phyloP scores from a whole-genome alignment of 1,139 yeast species.

The Magnusiomyces tetraspermus region DNA sequence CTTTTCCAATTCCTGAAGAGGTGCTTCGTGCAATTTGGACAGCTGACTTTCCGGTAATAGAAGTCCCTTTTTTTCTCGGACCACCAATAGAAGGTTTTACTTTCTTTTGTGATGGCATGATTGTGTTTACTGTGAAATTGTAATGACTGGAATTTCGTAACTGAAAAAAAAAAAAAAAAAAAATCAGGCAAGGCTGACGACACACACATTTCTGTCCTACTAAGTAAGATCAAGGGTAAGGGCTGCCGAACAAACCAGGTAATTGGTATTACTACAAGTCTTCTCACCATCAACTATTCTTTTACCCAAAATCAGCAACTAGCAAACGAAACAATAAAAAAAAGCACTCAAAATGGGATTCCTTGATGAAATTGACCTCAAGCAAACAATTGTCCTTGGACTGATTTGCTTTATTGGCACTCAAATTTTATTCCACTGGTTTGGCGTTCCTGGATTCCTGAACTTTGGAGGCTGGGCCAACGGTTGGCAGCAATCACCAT shows the following conservation, averaged over 20 bases:
- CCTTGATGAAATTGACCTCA: not conserved
- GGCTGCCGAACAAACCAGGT: not conserved
- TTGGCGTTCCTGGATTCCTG: not conserved
- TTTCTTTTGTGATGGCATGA: not conserved
- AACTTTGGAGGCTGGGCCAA: not conserved
- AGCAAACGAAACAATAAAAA: not conserved
- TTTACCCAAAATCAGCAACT: too few species aligned
- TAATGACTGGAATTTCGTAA: too few species aligned
- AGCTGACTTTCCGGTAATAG: slow-evolving; percentile 4
- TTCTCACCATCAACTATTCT: too few species aligned
- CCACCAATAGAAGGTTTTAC: not conserved
- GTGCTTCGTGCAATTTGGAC: not conserved
- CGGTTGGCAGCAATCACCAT: not conserved
- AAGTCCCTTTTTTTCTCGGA: not conserved
- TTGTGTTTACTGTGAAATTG: too few species aligned
- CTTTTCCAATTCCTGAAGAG: not conserved
- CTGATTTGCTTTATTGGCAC: not conserved
- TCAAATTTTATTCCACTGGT: not conserved
- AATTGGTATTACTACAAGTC: too few species aligned
- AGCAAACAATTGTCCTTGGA: not conserved
- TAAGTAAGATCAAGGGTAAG: not conserved
- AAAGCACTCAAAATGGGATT: not conserved
- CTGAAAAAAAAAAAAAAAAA: not conserved
- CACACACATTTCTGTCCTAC: not conserved
- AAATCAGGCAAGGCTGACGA: not conserved